Evolutionary conservation across 2,329 filamentous ascomycete species (phyloP).

Genomic region (Xylariaceae sp.): DNA sequence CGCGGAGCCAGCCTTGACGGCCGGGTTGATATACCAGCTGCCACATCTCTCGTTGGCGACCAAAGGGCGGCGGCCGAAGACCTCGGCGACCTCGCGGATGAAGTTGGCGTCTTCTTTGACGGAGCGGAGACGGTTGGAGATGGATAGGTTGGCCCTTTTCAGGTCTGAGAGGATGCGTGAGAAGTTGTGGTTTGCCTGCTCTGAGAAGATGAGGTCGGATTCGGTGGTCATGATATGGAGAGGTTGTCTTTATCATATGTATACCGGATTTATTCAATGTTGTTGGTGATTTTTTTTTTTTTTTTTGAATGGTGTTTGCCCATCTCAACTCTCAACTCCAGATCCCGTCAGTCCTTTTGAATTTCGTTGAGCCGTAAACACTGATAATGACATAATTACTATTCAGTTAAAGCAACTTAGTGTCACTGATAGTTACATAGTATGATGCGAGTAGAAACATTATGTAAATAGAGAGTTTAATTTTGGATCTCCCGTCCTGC

Average conservation of each 20-base stretch:
- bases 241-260: not conserved
- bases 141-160: constrained; percentile 68
- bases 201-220: constrained; percentile 46
- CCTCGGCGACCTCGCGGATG: constrained; percentile 54
- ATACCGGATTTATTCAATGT: not conserved
- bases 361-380: too few relatives aligned
- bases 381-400: too few relatives aligned
- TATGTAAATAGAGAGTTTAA: too few relatives aligned
- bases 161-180: constrained; percentile 65
- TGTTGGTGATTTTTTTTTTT: not conserved
- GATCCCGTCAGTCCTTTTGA: too few relatives aligned
- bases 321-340: too few relatives aligned
- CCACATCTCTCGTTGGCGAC: constrained; percentile 93
- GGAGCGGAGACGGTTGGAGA: constrained; percentile 75
- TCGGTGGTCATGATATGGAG: constrained; percentile 23
- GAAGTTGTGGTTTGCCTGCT: constrained; percentile 56
- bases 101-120: constrained; percentile 74
- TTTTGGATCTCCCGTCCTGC: too few relatives aligned
- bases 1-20: constrained; percentile 62
- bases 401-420: too few relatives aligned
- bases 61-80: constrained; percentile 63
- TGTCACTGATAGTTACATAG: too few relatives aligned
- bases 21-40: constrained; percentile 81
- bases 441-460: too few relatives aligned
- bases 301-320: not conserved